Conservation (phyloP, 2,329 filamentous ascomycete species). For the Diaporthe vexans region DNA sequence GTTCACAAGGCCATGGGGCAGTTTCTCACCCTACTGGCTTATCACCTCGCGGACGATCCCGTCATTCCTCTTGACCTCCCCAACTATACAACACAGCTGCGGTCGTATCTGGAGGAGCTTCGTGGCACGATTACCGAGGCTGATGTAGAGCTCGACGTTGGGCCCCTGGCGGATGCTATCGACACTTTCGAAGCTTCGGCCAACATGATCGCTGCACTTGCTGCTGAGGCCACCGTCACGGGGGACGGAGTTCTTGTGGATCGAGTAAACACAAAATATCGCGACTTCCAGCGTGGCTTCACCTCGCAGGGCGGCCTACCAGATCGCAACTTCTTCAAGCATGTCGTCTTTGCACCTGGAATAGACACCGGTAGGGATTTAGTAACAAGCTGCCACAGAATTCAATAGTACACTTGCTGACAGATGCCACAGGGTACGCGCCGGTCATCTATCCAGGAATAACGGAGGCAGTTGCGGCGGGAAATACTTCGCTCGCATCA, state of each 20-base stretch:
- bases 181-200: conserved; percentile 4
- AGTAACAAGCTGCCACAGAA: not conserved
- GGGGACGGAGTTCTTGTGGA: not conserved
- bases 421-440: conserved; percentile 7
- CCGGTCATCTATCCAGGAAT: conserved; percentile 5
- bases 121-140: not conserved
- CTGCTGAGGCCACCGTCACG: conserved; percentile 2
- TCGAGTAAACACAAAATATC: conserved; percentile 21
- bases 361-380: conserved; percentile 5
- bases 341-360: conserved; percentile 17
- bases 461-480: conserved; percentile 10
- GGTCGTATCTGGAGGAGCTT: conserved; percentile 4
- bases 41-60: conserved; percentile 10
- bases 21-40: conserved; percentile 10
- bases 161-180: conserved; percentile 9
- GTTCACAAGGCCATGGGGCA: conserved; percentile 28
- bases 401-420: not conserved
- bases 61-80: not conserved
- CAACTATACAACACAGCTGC: not conserved
- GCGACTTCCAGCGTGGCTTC: conserved; percentile 28
- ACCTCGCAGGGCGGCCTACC: conserved; percentile 18
- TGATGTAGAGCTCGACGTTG: conserved; percentile 7
- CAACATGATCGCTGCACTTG: not conserved
- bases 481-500: conserved; percentile 10
- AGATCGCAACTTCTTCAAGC: conserved; percentile 1